A percentile compares a stretch with the other conserved stretches of the same genome.
These are phyloP conservation scores for Ogataea nitratoaversa DNA, from an alignment of 805 yeast genomes.

Conservation along the genomic window DNA sequence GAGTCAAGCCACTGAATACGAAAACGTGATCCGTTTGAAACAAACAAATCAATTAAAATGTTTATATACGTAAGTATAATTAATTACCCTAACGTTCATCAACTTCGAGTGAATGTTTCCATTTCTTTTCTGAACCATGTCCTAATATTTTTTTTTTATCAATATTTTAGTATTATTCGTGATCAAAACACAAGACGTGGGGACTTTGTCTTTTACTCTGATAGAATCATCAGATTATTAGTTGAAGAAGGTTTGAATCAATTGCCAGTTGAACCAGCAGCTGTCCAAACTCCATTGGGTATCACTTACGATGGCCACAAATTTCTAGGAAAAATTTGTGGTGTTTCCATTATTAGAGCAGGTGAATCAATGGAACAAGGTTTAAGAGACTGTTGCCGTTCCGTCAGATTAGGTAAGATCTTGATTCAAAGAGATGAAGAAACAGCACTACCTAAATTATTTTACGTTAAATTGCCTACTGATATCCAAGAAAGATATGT, in stretches of 20 bases:
- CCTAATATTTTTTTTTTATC: too few species aligned
- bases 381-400: constrained; percentile 91
- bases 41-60: constrained; percentile 90
- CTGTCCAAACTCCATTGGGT: constrained; percentile 75
- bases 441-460: constrained; percentile 87
- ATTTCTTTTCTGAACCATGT: not conserved
- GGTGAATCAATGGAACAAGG: constrained; percentile 99
- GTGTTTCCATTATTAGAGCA: constrained; percentile 96
- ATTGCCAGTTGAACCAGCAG: constrained; percentile 72
- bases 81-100: not conserved
- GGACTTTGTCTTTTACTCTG: constrained; percentile 93
- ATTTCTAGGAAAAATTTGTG: constrained; percentile 91
- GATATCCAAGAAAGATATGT: constrained; percentile 88
- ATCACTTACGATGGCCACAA: constrained; percentile 68
- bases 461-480: constrained; percentile 90
- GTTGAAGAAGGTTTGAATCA: constrained; percentile 96
- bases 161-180: constrained; percentile 63
- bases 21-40: constrained; percentile 66
- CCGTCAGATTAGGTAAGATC: constrained; percentile 94
- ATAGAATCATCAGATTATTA: constrained; percentile 85
- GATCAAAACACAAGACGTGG: constrained; percentile 76
- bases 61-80: constrained; percentile 55
- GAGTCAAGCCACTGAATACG: constrained; percentile 18
- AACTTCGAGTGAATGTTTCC: not conserved
- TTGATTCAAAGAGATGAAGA: constrained; percentile 97